These are phyloP conservation scores for Pisolithus thermaeus DNA, from an alignment of 1,284 basidiomycete species.

Conservation along the genomic window DNA sequence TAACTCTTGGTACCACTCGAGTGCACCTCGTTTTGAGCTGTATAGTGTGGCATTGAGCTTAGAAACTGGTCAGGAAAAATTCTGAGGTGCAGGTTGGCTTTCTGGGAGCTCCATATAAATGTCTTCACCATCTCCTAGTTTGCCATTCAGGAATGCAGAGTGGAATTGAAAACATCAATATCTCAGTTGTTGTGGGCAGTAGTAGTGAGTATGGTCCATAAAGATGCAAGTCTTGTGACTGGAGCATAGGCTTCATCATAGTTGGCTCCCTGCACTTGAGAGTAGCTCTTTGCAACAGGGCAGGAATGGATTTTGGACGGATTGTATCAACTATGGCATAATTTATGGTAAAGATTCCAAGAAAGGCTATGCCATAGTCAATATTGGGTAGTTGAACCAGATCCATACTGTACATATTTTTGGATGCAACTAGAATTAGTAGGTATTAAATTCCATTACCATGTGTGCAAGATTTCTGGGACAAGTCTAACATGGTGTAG, in stretches of 20 bases:
- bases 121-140: not conserved
- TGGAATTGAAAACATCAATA: slow-evolving; percentile 4
- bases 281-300: not conserved
- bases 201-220: not conserved
- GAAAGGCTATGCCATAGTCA: too few species aligned
- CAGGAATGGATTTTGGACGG: too few species aligned
- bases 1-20: not conserved
- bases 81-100: not conserved
- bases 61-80: not conserved
- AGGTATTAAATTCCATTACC: too few species aligned
- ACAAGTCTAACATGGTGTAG: too few species aligned
- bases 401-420: too few species aligned
- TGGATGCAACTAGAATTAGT: too few species aligned
- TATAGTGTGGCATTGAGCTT: not conserved
- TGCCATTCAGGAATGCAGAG: slow-evolving; percentile 1
- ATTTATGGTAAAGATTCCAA: too few species aligned
- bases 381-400: too few species aligned
- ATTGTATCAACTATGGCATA: too few species aligned
- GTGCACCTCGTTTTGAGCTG: slow-evolving; percentile 2
- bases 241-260: not conserved
- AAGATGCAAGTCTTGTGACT: not conserved
- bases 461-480: too few species aligned
- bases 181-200: slow-evolving; percentile 3
- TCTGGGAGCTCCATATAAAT: slow-evolving; percentile 7
- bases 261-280: not conserved